Conservation (phyloP, 495 filamentous ascomycete species). For the Letharia lupina region DNA sequence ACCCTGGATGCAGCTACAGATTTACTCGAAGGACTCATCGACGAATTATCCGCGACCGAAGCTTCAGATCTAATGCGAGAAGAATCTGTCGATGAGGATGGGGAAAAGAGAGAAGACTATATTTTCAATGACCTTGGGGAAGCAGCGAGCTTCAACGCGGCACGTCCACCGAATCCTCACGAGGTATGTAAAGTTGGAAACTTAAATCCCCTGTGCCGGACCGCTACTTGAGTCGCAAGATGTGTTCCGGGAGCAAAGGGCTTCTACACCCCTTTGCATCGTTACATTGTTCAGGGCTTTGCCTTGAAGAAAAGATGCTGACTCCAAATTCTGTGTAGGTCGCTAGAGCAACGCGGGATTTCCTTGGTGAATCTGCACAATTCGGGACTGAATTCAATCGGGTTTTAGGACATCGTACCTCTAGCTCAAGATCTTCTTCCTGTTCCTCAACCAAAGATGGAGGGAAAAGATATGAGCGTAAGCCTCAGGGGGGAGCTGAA, state of each 20-base stretch:
- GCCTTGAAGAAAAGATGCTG: neutral
- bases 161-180: conserved; percentile 27
- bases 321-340: conserved; percentile 20
- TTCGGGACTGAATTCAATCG: conserved; percentile 21
- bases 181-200: neutral
- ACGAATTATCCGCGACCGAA: conserved; percentile 25
- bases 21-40: conserved; percentile 23
- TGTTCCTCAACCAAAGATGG: neutral
- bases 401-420: conserved; percentile 1
- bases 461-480: neutral
- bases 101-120: conserved; percentile 37
- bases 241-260: neutral
- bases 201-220: neutral
- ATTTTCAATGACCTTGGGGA: conserved; percentile 37
- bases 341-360: conserved; percentile 19
- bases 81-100: conserved; percentile 28
- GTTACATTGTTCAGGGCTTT: neutral
- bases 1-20: conserved; percentile 20
- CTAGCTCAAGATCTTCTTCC: neutral
- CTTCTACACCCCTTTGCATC: neutral
- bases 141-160: conserved; percentile 32
- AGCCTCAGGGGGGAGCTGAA: neutral
- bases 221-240: neutral
- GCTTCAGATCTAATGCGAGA: conserved; percentile 20
- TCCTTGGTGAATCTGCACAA: conserved; percentile 24